phyloP scores from a whole-genome alignment of 495 filamentous ascomycete genomes.

The Aspergillus mulundensis region DNA sequence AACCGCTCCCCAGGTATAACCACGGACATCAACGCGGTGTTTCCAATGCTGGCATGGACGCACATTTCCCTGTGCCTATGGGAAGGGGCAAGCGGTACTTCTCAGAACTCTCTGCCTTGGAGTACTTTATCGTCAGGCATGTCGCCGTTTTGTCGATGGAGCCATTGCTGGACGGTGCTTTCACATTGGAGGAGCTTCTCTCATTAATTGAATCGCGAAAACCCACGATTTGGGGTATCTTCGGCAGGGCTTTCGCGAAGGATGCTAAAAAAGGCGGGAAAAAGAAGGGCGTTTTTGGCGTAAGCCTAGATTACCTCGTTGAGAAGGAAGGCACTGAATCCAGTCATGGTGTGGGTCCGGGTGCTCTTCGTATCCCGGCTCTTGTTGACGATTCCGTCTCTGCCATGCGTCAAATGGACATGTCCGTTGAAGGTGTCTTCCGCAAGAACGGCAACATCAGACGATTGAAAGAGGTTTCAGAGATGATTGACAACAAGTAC shows the following conservation, averaged over 20 bases:
- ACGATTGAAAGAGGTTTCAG: constrained; percentile 76
- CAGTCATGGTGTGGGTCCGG: constrained; percentile 91
- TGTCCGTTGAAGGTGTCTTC: constrained; percentile 98
- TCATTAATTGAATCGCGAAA: constrained; percentile 91
- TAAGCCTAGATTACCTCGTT: constrained; percentile 74
- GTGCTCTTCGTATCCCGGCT: constrained; percentile 78
- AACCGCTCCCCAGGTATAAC: constrained; percentile 63
- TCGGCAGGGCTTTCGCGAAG: constrained; percentile 89
- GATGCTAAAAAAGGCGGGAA: constrained; percentile 74
- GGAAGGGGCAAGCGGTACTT: constrained; percentile 75
- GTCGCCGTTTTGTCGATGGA: constrained; percentile 95
- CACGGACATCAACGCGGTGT: constrained; percentile 76
- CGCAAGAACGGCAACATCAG: constrained; percentile 98
- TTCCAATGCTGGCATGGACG: constrained; percentile 59
- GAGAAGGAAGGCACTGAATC: constrained; percentile 94
- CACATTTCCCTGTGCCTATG: constrained; percentile 23
- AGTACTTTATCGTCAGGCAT: constrained; percentile 96
- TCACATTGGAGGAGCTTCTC: constrained; percentile 91
- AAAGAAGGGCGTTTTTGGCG: constrained; percentile 92
- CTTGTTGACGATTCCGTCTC: constrained; percentile 88
- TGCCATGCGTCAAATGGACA: constrained; percentile 97
- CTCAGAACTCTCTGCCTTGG: constrained; percentile 89
- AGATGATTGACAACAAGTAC: constrained; percentile 78
- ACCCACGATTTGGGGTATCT: constrained; percentile 94
- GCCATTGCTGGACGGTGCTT: constrained; percentile 82